phyloP scores from a whole-genome alignment of 139 green algal species.

The Ulvella scutata region DNA sequence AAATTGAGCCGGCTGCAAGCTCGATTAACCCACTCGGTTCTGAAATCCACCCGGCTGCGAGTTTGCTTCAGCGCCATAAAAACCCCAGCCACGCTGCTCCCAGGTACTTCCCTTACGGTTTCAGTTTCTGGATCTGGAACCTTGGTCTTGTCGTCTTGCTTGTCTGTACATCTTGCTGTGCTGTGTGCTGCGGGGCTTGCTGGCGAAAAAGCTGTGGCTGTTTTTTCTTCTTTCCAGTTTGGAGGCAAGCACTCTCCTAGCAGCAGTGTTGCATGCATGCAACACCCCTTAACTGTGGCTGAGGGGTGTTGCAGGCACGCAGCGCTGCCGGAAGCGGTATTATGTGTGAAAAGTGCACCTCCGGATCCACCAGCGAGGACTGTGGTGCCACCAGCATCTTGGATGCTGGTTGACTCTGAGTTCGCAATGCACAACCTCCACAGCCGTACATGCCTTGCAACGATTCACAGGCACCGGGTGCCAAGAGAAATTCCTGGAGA shows the following conservation, averaged over 20 bases:
- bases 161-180: conserved; percentile 46
- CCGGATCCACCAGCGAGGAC: conserved; percentile 36
- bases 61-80: conserved; percentile 25
- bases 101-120: conserved; percentile 32
- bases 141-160: conserved; percentile 71
- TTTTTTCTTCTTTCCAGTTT: too few relatives aligned
- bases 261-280: too few relatives aligned
- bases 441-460: too few relatives aligned
- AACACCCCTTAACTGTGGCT: conserved; percentile 18
- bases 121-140: conserved; percentile 26
- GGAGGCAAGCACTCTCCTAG: too few relatives aligned
- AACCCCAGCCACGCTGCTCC: conserved; percentile 35
- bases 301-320: conserved; percentile 50
- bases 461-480: too few relatives aligned
- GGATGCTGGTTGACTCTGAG: conserved; percentile 49
- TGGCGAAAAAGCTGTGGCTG: too few relatives aligned
- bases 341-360: conserved; percentile 58
- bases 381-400: conserved; percentile 20
- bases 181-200: too few relatives aligned
- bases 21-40: conserved; percentile 45
- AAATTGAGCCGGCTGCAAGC: conserved; percentile 18
- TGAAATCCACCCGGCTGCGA: conserved; percentile 48
- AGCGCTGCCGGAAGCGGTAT: conserved; percentile 38
- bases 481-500: too few relatives aligned
- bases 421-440: conserved; percentile 31